Conservation (phyloP, 345 rosid species). For the Citrus cavaleriei region DNA sequence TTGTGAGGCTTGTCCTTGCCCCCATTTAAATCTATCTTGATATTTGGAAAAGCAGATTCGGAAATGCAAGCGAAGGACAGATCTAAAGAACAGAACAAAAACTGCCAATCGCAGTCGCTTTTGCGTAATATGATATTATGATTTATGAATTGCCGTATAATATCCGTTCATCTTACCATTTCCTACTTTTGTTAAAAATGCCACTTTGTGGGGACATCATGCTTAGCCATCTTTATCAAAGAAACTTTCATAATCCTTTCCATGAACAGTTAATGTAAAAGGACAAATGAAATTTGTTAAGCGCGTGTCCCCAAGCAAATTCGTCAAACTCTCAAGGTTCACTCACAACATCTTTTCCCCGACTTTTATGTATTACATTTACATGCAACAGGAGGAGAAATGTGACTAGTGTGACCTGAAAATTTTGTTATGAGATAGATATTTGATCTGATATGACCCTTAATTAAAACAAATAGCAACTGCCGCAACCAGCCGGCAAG, state of each 20-base stretch:
- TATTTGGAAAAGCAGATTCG: no score
- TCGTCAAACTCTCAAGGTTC: background rate
- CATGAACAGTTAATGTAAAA: background rate
- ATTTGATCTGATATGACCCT: constrained; percentile 13
- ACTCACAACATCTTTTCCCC: background rate
- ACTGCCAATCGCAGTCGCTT: no score
- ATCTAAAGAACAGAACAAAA: no score
- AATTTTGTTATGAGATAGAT: background rate
- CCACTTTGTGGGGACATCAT: no score
- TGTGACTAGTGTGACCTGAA: background rate
- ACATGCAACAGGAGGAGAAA: background rate
- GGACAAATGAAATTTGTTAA: background rate
- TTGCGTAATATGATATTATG: no score
- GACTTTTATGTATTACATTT: background rate
- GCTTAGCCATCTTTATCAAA: background rate
- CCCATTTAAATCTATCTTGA: background rate
- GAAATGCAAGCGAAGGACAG: no score
- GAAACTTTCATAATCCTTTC: background rate
- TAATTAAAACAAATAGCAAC: constrained; percentile 1
- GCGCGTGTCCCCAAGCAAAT: background rate
- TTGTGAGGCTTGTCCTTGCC: background rate
- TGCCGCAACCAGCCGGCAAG: constrained; percentile 15
- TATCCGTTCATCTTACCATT: background rate
- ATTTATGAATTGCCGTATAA: no score
- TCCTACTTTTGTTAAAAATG: background rate